Conservation (phyloP, 257 asterid species). For the Perilla frutescens region DNA sequence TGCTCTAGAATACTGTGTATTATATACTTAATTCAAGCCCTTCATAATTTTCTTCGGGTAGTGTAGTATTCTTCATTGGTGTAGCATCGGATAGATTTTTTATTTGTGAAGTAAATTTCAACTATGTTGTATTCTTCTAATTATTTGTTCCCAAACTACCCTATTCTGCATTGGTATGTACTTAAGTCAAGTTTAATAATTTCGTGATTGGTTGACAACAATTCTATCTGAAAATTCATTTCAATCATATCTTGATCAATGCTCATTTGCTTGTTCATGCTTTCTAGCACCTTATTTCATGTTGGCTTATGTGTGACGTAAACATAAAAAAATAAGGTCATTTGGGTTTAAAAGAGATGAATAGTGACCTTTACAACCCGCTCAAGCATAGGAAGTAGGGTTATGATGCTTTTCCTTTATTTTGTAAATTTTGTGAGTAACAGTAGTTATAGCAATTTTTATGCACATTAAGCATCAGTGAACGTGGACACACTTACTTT, state of each 20-base stretch:
- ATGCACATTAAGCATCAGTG: conserved; percentile 15
- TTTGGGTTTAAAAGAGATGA: too few species aligned
- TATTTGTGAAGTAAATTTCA: conserved; percentile 8
- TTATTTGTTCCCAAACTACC: not conserved
- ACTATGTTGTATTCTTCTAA: conserved; percentile 10
- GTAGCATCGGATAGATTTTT: conserved; percentile 16
- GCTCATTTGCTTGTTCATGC: conserved; percentile 13
- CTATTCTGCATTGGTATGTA: not conserved
- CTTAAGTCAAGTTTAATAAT: not conserved
- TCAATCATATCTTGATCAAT: not conserved
- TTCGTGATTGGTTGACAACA: not conserved
- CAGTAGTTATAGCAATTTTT: not conserved
- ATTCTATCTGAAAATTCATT: conserved; percentile 4
- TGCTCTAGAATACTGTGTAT: not conserved
- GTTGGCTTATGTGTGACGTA: too few species aligned
- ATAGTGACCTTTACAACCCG: too few species aligned
- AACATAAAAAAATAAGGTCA: too few species aligned
- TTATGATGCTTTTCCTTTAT: too few species aligned
- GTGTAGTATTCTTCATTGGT: not conserved
- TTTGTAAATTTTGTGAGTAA: too few species aligned
- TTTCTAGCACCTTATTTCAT: too few species aligned
- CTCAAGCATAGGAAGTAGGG: too few species aligned
- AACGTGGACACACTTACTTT: not conserved
- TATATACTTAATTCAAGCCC: conserved; percentile 15
- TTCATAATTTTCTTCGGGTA: not conserved